phyloP scores from a whole-genome alignment of 352 stramenopile genomes.

The Globisporangium okanoganense region DNA sequence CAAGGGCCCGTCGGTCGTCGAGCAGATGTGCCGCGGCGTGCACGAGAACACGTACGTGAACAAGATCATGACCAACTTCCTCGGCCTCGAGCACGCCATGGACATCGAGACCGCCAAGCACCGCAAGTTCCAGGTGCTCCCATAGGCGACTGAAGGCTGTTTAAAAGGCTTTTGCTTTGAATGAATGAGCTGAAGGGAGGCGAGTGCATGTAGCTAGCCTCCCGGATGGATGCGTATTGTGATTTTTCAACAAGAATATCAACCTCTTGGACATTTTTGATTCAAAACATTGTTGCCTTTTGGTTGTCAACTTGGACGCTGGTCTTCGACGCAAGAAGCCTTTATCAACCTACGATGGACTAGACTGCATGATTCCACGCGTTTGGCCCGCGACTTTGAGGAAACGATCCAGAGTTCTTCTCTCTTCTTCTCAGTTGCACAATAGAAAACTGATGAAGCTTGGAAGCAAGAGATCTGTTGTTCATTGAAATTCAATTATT shows the following conservation, averaged over 20 bases:
- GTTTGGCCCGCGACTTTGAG: too few relatives aligned
- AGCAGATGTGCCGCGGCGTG: slow-evolving; percentile 60
- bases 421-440: too few relatives aligned
- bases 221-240: neutral
- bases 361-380: too few relatives aligned
- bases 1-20: slow-evolving; percentile 50
- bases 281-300: neutral
- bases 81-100: slow-evolving; percentile 54
- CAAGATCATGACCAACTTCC: slow-evolving; percentile 71
- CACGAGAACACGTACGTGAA: slow-evolving; percentile 73
- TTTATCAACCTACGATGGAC: too few relatives aligned
- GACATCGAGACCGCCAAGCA: slow-evolving; percentile 56
- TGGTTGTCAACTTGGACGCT: too few relatives aligned
- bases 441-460: too few relatives aligned
- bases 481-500: too few relatives aligned
- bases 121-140: slow-evolving; percentile 33
- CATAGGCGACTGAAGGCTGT: neutral
- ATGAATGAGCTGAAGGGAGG: neutral
- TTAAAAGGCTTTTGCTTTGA: neutral
- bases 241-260: neutral
- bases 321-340: too few relatives aligned
- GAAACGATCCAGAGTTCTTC: too few relatives aligned
- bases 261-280: neutral
- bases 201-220: neutral
- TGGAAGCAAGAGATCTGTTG: too few relatives aligned